Base-by-base conservation (phyloP, 2,329 filamentous ascomycete genomes). In the Tolypocladium amazonense region DNA sequence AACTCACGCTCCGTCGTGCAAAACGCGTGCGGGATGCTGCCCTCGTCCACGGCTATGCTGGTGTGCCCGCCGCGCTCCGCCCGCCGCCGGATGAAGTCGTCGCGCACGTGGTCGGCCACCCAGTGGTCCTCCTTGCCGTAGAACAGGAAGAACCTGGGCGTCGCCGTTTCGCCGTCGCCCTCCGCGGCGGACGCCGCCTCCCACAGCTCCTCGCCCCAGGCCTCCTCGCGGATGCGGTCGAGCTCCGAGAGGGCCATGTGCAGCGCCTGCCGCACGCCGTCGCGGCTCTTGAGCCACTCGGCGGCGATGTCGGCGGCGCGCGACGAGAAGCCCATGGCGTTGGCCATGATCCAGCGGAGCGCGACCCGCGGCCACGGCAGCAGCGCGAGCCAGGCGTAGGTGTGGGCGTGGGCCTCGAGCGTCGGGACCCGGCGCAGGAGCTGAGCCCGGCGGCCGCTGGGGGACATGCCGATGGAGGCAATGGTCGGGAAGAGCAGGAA, bases 401-500 rank as follows among this genome's bases (percentile, higher is more conserved):
- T 56, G 60, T 79, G 76, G 4, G 75, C 75, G 58, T 74, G 68
- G 1, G 66, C 61, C 33, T 77, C 74, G 2, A 84, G 66, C 3
- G 77, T 61, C 1, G 78, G 76, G 5, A 73, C 72, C 52, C 72
- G 69, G 3, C 74, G 73, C 6, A 84, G 66, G 4, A 76, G 63
- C 43, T 65, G 63, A 20, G 72, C 58, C 56, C 79, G 80, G 59
- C 73, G 73, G 1, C 88, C 89, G 35, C 77, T 84, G 0, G 81
- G 78, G 1, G 86, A 89, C 59, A 75, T 72, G 12, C 84, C 83
- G 62, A 92, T 86, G 72, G 90, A 82, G n/a, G 86, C 80, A 43
- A 92, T 80, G 1, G 89, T 90, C 1, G 89, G 88, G 69, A 91
- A 91, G 23, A 92, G 78, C 59, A 92, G 76, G 50, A 91, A 77